Conservation (phyloP, 805 yeast genomes). For the Wickerhamiella dianesei region DNA sequence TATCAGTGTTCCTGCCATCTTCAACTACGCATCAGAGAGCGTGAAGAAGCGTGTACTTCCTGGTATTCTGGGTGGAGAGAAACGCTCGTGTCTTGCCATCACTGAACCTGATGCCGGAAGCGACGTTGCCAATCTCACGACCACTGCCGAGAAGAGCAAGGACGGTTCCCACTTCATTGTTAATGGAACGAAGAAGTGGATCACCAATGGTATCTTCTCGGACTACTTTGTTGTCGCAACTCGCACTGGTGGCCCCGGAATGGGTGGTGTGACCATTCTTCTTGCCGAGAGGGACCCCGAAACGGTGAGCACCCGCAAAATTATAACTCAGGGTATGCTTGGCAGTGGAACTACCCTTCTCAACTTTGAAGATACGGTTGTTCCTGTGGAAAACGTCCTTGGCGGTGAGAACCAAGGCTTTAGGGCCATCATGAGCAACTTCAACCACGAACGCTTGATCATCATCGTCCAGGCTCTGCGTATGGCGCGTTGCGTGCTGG, state of each 20-base stretch:
- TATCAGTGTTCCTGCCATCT: constrained; percentile 31
- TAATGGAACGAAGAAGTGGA: constrained; percentile 34
- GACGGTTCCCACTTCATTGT: constrained; percentile 29
- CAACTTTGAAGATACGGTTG: constrained; percentile 32
- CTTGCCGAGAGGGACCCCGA: constrained; percentile 26
- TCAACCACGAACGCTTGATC: constrained; percentile 33
- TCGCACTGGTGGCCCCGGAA: constrained; percentile 32
- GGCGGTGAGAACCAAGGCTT: constrained; percentile 32
- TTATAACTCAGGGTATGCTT: constrained; percentile 30
- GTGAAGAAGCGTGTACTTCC: constrained; percentile 28
- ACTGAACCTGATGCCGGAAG: constrained; percentile 35
- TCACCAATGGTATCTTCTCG: constrained; percentile 32
- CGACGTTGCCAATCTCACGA: constrained; percentile 30
- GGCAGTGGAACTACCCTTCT: constrained; percentile 31
- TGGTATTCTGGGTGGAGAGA: constrained; percentile 26
- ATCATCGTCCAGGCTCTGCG: constrained; percentile 30
- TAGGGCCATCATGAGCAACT: constrained; percentile 31
- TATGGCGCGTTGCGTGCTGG: constrained; percentile 27
- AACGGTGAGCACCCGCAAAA: constrained; percentile 27
- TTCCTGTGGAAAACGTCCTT: constrained; percentile 29
- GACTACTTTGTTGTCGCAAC: constrained; percentile 34
- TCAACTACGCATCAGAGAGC: constrained; percentile 24
- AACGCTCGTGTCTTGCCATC: constrained; percentile 30
- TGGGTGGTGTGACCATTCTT: constrained; percentile 28
- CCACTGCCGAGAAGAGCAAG: constrained; percentile 27